These are phyloP conservation scores for Ammopiptanthus mongolicus DNA, from an alignment of 306 rosid genomes.

Conservation along the genomic window DNA sequence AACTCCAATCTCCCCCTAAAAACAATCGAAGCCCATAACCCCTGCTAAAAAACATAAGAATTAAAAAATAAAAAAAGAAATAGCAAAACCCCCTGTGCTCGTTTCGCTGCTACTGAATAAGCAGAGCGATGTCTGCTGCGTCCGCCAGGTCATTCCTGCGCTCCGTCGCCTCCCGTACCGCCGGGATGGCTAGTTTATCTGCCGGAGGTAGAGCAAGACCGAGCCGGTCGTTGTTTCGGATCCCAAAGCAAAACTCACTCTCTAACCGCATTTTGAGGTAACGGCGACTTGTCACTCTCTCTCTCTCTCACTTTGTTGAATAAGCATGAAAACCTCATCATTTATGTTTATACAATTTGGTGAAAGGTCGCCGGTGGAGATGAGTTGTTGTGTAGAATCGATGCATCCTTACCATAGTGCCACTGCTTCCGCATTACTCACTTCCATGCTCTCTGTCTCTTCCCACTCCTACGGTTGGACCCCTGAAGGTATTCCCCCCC, in stretches of 20 bases:
- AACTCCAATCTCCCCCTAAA: not conserved
- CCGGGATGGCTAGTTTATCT: constrained; percentile 30
- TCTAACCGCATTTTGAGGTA: constrained; percentile 69
- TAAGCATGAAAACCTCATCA: not conserved
- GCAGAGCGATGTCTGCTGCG: constrained; percentile 50
- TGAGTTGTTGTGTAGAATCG: constrained; percentile 78
- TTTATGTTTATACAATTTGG: not conserved
- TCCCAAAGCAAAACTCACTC: constrained; percentile 49
- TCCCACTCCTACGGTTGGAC: constrained; percentile 73
- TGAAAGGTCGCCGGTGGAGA: constrained; percentile 64
- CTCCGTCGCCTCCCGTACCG: constrained; percentile 48
- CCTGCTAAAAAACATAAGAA: no score
- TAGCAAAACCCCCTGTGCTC: constrained; percentile 9
- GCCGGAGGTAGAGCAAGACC: constrained; percentile 43
- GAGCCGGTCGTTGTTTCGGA: constrained; percentile 36
- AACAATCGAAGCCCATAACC: no score
- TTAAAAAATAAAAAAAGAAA: not conserved
- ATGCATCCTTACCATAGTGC: constrained; percentile 86
- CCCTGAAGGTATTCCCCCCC: constrained; percentile 71
- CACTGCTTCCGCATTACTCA: constrained; percentile 90
- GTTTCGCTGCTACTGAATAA: not conserved
- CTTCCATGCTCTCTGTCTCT: constrained; percentile 81
- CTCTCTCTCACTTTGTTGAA: not conserved
- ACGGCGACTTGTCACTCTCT: not conserved
- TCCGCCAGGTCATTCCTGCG: constrained; percentile 81